These are phyloP conservation scores for Dimocarpus longan DNA, from an alignment of 345 rosid genomes.

Conservation along the genomic window DNA sequence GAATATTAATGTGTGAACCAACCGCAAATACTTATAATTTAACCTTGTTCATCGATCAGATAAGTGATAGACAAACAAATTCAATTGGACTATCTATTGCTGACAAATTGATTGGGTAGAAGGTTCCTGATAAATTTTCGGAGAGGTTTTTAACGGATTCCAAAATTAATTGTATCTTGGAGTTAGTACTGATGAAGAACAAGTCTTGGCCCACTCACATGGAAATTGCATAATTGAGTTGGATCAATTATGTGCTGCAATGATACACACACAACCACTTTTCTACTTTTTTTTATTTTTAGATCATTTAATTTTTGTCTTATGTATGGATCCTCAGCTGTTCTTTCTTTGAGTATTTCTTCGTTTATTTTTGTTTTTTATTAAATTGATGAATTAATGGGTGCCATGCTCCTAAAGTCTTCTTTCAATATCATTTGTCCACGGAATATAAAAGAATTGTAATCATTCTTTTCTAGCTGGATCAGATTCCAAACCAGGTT, in stretches of 20 bases:
- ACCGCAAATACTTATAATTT: no score
- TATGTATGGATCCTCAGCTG: not conserved
- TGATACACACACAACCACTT: not conserved
- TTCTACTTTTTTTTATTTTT: not conserved
- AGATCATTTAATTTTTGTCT: not conserved
- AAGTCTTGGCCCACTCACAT: slow-evolving; percentile 23
- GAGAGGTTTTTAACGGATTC: no score
- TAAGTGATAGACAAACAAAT: no score
- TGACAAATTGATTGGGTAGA: no score
- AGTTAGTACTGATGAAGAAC: not conserved
- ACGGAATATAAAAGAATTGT: not conserved
- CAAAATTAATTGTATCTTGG: no score
- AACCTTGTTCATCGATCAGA: no score
- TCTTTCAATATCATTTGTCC: not conserved
- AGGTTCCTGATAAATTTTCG: no score
- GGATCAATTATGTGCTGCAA: not conserved
- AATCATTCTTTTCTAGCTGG: not conserved
- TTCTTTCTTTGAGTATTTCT: not conserved
- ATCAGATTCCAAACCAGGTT: not conserved
- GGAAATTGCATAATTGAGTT: slow-evolving; percentile 18
- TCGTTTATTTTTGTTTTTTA: not conserved
- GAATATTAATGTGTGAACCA: not conserved
- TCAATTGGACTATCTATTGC: no score
- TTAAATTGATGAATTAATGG: not conserved
- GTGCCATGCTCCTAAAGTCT: not conserved